phyloP scores from a whole-genome alignment of 208 protist genomes.

The Strigomonas galati region DNA sequence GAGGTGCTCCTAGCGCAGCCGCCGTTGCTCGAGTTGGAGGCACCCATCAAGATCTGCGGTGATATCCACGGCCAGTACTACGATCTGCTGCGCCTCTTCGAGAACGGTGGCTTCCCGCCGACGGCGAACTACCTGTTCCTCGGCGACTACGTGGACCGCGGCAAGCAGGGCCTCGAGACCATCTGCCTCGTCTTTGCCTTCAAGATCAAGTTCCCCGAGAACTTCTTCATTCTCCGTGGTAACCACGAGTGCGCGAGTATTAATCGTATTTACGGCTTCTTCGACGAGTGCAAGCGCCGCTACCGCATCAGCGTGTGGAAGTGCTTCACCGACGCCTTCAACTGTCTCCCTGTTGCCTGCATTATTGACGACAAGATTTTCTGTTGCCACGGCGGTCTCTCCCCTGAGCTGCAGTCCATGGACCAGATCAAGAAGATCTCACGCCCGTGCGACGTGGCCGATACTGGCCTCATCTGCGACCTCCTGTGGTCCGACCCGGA shows the following conservation, averaged over 20 bases:
- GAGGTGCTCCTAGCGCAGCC: slow-evolving; percentile 89
- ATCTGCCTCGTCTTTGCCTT: slow-evolving; percentile 74
- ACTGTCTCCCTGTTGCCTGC: slow-evolving; percentile 78
- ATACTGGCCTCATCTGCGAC: slow-evolving; percentile 95
- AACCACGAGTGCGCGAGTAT: slow-evolving; percentile 88
- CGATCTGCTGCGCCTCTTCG: slow-evolving; percentile 83
- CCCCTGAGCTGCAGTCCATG: slow-evolving; percentile 52
- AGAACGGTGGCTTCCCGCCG: slow-evolving; percentile 37
- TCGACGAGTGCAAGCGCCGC: slow-evolving; percentile 95
- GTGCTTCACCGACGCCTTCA: slow-evolving; percentile 87
- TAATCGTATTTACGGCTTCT: slow-evolving; percentile 98
- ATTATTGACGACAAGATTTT: slow-evolving; percentile 60
- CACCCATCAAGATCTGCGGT: slow-evolving; percentile 84
- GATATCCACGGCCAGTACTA: slow-evolving; percentile 85
- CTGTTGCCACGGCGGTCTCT: slow-evolving; percentile 85
- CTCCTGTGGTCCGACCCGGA: slow-evolving; percentile 99
- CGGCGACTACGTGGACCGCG: slow-evolving; percentile 97
- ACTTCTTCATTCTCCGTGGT: slow-evolving; percentile 85
- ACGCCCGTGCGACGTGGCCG: slow-evolving; percentile 44
- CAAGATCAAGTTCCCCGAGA: slow-evolving; percentile 79
- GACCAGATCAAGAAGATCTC: slow-evolving; percentile 48
- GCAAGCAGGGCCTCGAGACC: slow-evolving; percentile 68
- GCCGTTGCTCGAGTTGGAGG: slow-evolving; percentile 74
- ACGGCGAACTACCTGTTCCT: slow-evolving; percentile 93
- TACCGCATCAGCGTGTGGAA: slow-evolving; percentile 91